These are phyloP conservation scores for Trichoderma polysporum DNA, from an alignment of 2,329 filamentous ascomycete species.

Conservation along the genomic window DNA sequence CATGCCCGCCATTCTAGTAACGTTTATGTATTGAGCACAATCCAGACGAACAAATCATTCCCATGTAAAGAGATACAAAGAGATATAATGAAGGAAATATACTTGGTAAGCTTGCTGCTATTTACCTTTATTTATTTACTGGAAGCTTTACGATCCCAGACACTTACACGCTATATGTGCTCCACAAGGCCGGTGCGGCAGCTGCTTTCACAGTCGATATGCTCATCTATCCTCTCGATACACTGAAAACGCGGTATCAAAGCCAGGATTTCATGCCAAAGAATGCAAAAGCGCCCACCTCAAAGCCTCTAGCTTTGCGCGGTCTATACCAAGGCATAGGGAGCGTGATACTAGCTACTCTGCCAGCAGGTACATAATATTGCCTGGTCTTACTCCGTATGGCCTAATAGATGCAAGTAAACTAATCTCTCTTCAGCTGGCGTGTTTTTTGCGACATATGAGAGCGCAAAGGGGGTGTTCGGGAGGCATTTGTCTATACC, in stretches of 20 bases:
- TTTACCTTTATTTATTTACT: too few relatives aligned
- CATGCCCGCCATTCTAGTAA: neutral
- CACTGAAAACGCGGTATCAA: conserved; percentile 82
- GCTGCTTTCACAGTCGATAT: conserved; percentile 86
- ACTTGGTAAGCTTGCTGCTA: conserved; percentile 31
- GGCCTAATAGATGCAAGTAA: too few relatives aligned
- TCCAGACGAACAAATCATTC: too few relatives aligned
- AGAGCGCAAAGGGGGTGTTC: conserved; percentile 68
- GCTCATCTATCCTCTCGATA: conserved; percentile 84
- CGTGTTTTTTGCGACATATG: conserved; percentile 88
- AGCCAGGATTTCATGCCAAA: conserved; percentile 70
- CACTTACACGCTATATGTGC: neutral
- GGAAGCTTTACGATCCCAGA: neutral
- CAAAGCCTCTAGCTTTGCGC: conserved; percentile 56
- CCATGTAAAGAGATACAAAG: neutral
- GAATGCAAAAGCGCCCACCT: conserved; percentile 58
- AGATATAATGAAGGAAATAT: conserved; percentile 30
- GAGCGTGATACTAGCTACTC: conserved; percentile 78
- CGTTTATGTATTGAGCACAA: neutral
- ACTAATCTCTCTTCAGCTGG: conserved; percentile 55
- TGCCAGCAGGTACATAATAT: conserved; percentile 68
- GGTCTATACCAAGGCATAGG: conserved; percentile 87
- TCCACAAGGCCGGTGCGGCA: conserved; percentile 70
- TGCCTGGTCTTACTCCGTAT: neutral
- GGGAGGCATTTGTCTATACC: conserved; percentile 56